Evolutionary conservation across 441 rosid species (phyloP).

Genomic region (Adansonia madagascariensis): DNA sequence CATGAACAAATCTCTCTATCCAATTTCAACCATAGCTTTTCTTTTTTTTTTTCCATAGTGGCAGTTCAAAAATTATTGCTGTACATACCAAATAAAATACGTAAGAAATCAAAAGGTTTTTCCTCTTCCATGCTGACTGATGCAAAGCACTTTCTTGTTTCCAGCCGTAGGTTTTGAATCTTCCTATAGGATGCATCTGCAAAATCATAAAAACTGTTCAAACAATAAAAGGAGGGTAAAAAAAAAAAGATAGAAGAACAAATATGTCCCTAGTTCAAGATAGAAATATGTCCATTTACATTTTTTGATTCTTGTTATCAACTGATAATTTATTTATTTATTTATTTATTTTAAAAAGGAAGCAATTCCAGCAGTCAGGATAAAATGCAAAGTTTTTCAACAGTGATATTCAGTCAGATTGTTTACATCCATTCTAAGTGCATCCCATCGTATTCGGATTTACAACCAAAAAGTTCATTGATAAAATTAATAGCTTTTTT

Average conservation of each 20-base stretch:
- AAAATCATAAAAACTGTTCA: constrained; percentile 39
- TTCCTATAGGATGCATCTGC: constrained; percentile 53
- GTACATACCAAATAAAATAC: constrained; percentile 66
- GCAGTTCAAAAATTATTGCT: background rate
- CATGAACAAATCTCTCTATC: background rate
- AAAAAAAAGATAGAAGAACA: background rate
- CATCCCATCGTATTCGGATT: no score
- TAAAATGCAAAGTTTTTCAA: no score
- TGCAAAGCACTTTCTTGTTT: constrained; percentile 61
- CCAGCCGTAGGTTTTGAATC: constrained; percentile 50
- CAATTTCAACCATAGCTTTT: background rate
- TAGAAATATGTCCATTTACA: background rate
- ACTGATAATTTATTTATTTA: no score
- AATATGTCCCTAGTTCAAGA: background rate
- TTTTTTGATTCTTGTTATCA: background rate
- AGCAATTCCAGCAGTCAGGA: background rate
- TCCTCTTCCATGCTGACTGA: constrained; percentile 60
- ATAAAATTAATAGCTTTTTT: no score
- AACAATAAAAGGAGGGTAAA: constrained; percentile 25
- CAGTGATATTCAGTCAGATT: no score
- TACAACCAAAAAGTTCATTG: no score
- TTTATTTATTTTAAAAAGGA: no score
- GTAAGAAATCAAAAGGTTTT: constrained; percentile 81
- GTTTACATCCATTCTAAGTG: no score
- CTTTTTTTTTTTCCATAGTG: background rate